Evolutionary conservation across 805 yeast genomes (phyloP), one percentile per base, ranked within the genome.

Genomic region (Kazachstania africana): DNA sequence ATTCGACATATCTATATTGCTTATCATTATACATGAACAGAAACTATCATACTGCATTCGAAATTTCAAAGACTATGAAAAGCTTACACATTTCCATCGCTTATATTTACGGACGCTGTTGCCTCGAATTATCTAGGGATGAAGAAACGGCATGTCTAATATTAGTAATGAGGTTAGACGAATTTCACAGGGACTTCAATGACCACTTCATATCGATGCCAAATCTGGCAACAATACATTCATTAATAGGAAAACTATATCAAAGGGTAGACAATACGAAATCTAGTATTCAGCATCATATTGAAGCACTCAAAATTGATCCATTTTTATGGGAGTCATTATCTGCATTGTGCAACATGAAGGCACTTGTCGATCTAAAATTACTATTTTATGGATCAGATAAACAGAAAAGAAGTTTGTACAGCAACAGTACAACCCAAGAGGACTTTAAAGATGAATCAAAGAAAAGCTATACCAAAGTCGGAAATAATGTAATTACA

Each of bases 311-410:
- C 35, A 72, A 73, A 36, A 57, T 66, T 39, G 81, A 91, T 49
- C 95, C 94, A 12, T 82, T 65, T 48, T 66, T 84, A 25, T 84
- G 91, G 70, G 95, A 84, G 48, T 84, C 95, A 0, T 75, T 83
- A 40, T 83, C 77, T 41, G 76, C 77, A 26, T 59, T 91, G 29
- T 74, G 84, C 44, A 64, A 66, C 29, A 59, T 78, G 57, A 91
- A 94, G 9, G 82, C 78, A 13, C 70, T 70, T 36, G 66, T 84
- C 13, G 71, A 74, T 36, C 33, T 48, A 26, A 41, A 44, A 21
- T 33, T 37, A 17, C 29, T 48, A 27, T 48, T 37, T 19, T 33
- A 34, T 19, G 32, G 23, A 3, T 6, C 22, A 3, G 19, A 26
- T 17, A 23, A 23, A 9, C 8, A 23, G 13, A 8, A 23, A 13